Base-by-base conservation (phyloP, 805 yeast genomes). In the Candida hungchunana region DNA sequence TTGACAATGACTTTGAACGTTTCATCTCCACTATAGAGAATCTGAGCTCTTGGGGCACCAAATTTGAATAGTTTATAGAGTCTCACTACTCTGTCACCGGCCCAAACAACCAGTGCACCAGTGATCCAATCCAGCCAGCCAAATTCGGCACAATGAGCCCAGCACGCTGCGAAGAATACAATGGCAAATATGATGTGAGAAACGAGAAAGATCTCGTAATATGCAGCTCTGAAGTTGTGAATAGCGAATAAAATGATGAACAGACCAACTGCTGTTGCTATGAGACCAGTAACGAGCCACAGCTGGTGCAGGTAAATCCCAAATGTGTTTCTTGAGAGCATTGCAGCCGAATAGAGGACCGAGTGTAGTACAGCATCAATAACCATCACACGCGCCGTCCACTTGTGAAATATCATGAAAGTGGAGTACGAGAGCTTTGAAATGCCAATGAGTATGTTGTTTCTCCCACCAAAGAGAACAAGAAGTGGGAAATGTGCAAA, bases 401-500 rank as follows among this genome's bases (percentile, higher is more conserved):
- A 79, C 56, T 74, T 79, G 58, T 87, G 96, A 50, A 75, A 73
- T 19, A 69, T 61, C 53, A 80, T 71, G 58, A 83, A 82, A 1
- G 82, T 67, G 8, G 79, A 63, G 46, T 73, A 79, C 5, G 77
- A 63, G 67, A 86, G 67, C 3, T 85, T 84, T 0, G 89, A 73
- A 5, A 79, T 30, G 48, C 60, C 60, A 42, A 73, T 73, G 44
- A 84, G 58, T 18, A 85, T 64, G 55, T 81, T 85, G 58, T 82
- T 85, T 50, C 94, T 65, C 8, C 87, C 83, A 7, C 85, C 81
- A 53, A 84, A 79, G 23, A 82, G 52, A 15, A 78, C 64, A 21
- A 77, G 50, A 4, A 71, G 46, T 0, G 93, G 90, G 42, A 79
- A 46, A 27, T 64, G 63, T 1, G 63, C 62, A 46, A 64, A 60